Percentiles rank a stretch among this genome's conserved stretches.
Conservation (phyloP, 2,329 filamentous ascomycete genomes). For the Neoscytalidium dimidiatum region DNA sequence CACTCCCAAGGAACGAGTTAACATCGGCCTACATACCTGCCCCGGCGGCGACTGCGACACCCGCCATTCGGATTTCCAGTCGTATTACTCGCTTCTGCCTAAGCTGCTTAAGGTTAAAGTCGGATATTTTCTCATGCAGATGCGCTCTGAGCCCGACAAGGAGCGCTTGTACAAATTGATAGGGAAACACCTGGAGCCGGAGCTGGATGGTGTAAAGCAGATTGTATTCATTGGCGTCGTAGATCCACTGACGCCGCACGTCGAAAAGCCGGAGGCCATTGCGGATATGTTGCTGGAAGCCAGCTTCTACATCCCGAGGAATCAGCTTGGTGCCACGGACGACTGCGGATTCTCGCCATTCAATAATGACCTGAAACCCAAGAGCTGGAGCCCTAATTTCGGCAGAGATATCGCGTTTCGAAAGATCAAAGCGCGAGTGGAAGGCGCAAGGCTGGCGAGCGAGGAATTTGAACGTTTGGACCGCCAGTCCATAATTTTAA, state of each 20-base stretch:
- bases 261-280: conserved; percentile 14
- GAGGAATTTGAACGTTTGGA: conserved; percentile 14
- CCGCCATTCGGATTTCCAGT: conserved; percentile 17
- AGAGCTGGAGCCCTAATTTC: conserved; percentile 18
- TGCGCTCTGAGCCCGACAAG: conserved; percentile 13
- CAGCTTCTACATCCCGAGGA: conserved; percentile 14
- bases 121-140: conserved; percentile 18
- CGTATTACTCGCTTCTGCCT: conserved; percentile 12
- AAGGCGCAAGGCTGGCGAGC: conserved; percentile 9
- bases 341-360: conserved; percentile 15
- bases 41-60: conserved; percentile 18
- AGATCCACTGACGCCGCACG: conserved; percentile 15
- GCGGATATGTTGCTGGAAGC: conserved; percentile 16
- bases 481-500: conserved; percentile 14
- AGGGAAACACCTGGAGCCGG: conserved; percentile 10
- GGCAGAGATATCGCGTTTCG: conserved; percentile 15
- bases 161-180: conserved; percentile 9
- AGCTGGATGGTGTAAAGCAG: conserved; percentile 6
- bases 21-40: conserved; percentile 18
- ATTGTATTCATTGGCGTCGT: conserved; percentile 5
- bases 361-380: conserved; percentile 19
- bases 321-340: conserved; percentile 19
- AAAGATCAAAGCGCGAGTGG: conserved; percentile 13
- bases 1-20: conserved; percentile 6
- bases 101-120: conserved; percentile 16